These are phyloP conservation scores for Penicillium fuscoglaucum DNA, from an alignment of 2,329 filamentous ascomycete species.

Conservation along the genomic window DNA sequence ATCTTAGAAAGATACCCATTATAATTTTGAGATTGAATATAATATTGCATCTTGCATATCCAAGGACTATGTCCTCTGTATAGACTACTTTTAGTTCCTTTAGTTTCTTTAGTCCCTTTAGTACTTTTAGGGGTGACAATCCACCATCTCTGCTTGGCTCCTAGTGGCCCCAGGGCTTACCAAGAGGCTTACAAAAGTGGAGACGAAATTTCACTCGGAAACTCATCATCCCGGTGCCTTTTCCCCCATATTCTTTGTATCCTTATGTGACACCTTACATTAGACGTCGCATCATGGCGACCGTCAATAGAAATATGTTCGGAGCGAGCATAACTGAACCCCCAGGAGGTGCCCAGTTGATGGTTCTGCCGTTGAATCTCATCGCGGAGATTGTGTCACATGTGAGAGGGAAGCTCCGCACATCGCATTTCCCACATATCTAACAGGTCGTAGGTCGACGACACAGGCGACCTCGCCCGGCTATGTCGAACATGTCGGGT, in stretches of 20 bases:
- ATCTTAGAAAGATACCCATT: too few species aligned
- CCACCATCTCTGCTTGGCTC: background rate
- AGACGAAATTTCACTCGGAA: slow-evolving; percentile 18
- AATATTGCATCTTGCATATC: too few species aligned
- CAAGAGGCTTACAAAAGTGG: slow-evolving; percentile 10
- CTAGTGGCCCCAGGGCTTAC: slow-evolving; percentile 1
- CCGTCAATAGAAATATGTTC: slow-evolving; percentile 47
- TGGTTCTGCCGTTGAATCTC: slow-evolving; percentile 57
- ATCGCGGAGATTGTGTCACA: slow-evolving; percentile 58
- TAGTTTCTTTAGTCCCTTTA: too few species aligned
- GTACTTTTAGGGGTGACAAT: background rate
- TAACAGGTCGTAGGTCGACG: slow-evolving; percentile 51
- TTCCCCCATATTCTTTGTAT: slow-evolving; percentile 17
- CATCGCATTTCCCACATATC: background rate
- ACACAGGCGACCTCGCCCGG: slow-evolving; percentile 59
- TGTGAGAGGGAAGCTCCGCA: slow-evolving; percentile 39
- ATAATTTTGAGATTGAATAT: too few species aligned
- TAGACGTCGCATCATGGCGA: slow-evolving; percentile 42
- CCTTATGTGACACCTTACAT: slow-evolving; percentile 19
- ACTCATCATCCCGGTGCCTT: slow-evolving; percentile 19
- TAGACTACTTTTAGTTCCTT: too few species aligned
- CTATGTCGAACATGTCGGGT: slow-evolving; percentile 61
- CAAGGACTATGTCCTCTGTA: too few species aligned
- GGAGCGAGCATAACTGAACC: slow-evolving; percentile 37
- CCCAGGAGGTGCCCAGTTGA: slow-evolving; percentile 34